phyloP scores from a whole-genome alignment of 768 basidiomycete species.

The Suillus bovinus region DNA sequence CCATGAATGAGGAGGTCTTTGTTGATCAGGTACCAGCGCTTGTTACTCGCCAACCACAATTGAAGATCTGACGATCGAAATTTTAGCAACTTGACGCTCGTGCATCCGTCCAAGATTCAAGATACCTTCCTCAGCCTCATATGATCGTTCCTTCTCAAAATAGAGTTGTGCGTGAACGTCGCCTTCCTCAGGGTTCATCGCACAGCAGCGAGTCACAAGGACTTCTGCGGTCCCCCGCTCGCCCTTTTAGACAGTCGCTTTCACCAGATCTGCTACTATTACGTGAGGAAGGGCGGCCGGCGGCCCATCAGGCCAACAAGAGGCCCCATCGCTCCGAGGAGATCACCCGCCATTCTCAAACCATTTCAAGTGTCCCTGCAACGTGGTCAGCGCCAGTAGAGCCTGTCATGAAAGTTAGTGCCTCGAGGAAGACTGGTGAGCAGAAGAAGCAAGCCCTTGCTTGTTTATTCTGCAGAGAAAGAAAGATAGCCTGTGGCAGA shows the following conservation, averaged over 20 bases:
- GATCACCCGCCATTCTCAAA: slow-evolving; percentile 29
- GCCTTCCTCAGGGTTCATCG: slow-evolving; percentile 16
- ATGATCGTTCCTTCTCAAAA: slow-evolving; percentile 27
- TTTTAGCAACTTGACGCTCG: slow-evolving; percentile 29
- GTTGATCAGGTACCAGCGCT: slow-evolving; percentile 34
- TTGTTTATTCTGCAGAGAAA: slow-evolving; percentile 49
- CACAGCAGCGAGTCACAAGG: slow-evolving; percentile 18
- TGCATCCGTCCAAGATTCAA: slow-evolving; percentile 26
- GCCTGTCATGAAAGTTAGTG: slow-evolving; percentile 27
- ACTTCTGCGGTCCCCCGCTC: slow-evolving; percentile 5
- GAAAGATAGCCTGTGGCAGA: slow-evolving; percentile 52
- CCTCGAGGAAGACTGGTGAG: slow-evolving; percentile 34
- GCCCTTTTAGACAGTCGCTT: slow-evolving; percentile 7
- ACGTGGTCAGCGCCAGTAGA: slow-evolving; percentile 38
- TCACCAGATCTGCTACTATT: slow-evolving; percentile 20
- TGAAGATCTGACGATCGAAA: slow-evolving; percentile 25
- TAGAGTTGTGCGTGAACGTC: slow-evolving; percentile 16
- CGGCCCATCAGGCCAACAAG: slow-evolving; percentile 25
- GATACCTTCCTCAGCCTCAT: slow-evolving; percentile 24
- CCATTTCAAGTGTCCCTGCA: slow-evolving; percentile 23
- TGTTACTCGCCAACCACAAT: slow-evolving; percentile 24
- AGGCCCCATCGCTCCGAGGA: slow-evolving; percentile 31
- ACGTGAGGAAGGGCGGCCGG: slow-evolving; percentile 29
- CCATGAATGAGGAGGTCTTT: slow-evolving; percentile 27
- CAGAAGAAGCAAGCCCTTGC: slow-evolving; percentile 49